These are phyloP conservation scores for Dissophora ornata DNA, from an alignment of 192 early-diverging fungal species.

Conservation along the genomic window DNA sequence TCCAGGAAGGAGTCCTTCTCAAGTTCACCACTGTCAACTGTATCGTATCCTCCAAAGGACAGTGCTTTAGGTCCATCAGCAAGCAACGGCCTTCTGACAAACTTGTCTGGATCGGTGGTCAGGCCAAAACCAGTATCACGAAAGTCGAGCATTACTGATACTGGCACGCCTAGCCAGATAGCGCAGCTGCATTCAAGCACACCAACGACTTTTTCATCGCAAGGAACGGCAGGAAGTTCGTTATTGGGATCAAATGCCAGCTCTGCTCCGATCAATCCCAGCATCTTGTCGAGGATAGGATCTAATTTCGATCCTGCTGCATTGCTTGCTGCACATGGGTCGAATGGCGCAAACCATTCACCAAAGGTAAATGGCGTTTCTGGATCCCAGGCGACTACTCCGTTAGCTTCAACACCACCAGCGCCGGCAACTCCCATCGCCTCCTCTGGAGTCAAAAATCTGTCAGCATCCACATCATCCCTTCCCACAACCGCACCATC, in stretches of 20 bases:
- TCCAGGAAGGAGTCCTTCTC: constrained; percentile 48
- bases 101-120: not conserved
- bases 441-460: not conserved
- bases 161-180: not conserved
- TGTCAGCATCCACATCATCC: not conserved
- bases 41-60: constrained; percentile 31
- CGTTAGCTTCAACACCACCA: constrained; percentile 4
- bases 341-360: not conserved
- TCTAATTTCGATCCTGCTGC: constrained; percentile 49
- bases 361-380: constrained; percentile 14
- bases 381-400: not conserved
- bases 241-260: not conserved
- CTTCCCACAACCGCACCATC: too few relatives aligned
- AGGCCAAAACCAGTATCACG: constrained; percentile 24
- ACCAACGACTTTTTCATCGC: not conserved
- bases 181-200: not conserved
- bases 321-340: constrained; percentile 22
- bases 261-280: constrained; percentile 26
- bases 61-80: not conserved
- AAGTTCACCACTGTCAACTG: constrained; percentile 38
- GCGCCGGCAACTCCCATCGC: not conserved
- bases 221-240: not conserved
- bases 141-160: constrained; percentile 20
- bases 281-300: constrained; percentile 49
- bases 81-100: not conserved